Base-by-base conservation (phyloP, 129 eudicot genomes). In the Saussurea involucrata region DNA sequence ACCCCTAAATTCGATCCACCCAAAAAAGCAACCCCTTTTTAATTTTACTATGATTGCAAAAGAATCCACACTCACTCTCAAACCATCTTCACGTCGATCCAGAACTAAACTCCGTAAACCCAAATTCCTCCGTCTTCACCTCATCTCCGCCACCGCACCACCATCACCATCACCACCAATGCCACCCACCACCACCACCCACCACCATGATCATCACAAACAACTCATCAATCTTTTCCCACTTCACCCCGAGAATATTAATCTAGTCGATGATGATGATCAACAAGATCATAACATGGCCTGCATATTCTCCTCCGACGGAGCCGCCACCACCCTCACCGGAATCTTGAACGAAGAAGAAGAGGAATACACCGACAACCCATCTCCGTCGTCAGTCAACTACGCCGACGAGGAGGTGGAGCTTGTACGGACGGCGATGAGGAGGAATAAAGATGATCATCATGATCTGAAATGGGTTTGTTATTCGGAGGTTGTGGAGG, bases 371-470 rank as follows among this genome's bases (percentile, higher is more conserved):
- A 64, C 69, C 34, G 76, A 63, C 40, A 76, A 31, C 1, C 68
- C 81, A 4, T 88, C 96, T 10, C 85, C 91, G 63, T 87, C 87
- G 71, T 85, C 90, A 79, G 85, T 85, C 8, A 84, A 84, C 37
- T 87, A 85, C 78, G 86, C 80, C 3, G 84, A 76, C 22, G 83
- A 83, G 25, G 92, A 86, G 29, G 82, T 66, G 33, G 72, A 86
- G 36, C 90, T 92, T 18, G 92, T 85, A 4, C 86, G 94, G 85
- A 88, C 87, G 73, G 98, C 98, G 49, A 71, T 92, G 94, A 88
- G 90, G 87, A 86, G 92, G 87, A 90, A 83, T 24, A 88, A 84
- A n/a, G 34, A 9, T 1, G 90, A 83, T 4, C 67, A 72, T n/a
- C 36, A 83, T 68, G 90, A 88, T 66, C 90, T 86, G 85, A 92